These are phyloP conservation scores for Ceratorhiza oryzae-sativae DNA, from an alignment of 1,284 basidiomycete genomes.

Conservation along the genomic window DNA sequence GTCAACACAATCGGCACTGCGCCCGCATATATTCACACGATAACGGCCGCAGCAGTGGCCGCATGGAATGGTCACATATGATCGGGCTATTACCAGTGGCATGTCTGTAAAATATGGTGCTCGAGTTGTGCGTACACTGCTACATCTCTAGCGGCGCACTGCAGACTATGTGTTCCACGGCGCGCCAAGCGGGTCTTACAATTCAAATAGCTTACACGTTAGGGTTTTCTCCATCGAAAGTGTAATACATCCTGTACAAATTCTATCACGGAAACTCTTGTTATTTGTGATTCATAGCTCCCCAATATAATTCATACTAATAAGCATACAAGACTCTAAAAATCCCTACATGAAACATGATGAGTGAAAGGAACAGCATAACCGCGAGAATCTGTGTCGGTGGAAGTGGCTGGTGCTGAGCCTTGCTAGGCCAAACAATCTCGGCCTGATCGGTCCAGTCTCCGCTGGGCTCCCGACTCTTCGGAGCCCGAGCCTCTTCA, in stretches of 20 bases:
- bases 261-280: too few species aligned
- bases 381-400: not conserved
- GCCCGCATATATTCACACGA: not conserved
- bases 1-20: not conserved
- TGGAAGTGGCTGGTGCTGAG: not conserved
- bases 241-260: too few species aligned
- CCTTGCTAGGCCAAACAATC: not conserved
- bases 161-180: too few species aligned
- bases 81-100: too few species aligned
- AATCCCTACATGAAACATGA: not conserved
- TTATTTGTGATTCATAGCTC: not conserved
- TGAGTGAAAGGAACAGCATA: not conserved
- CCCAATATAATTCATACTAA: not conserved
- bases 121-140: too few species aligned
- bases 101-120: too few species aligned
- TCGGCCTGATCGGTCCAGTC: not conserved
- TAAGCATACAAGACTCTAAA: not conserved
- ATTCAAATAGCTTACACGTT: too few species aligned
- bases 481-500: conserved; percentile 48
- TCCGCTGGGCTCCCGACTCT: not conserved
- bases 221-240: too few species aligned
- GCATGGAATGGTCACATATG: too few species aligned
- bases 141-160: too few species aligned
- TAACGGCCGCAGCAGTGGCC: conserved; percentile 2
- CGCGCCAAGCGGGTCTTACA: too few species aligned